Evolutionary conservation across 1,284 basidiomycete genomes (phyloP).

Genomic region (Apiotrichum akiyoshidainum): DNA sequence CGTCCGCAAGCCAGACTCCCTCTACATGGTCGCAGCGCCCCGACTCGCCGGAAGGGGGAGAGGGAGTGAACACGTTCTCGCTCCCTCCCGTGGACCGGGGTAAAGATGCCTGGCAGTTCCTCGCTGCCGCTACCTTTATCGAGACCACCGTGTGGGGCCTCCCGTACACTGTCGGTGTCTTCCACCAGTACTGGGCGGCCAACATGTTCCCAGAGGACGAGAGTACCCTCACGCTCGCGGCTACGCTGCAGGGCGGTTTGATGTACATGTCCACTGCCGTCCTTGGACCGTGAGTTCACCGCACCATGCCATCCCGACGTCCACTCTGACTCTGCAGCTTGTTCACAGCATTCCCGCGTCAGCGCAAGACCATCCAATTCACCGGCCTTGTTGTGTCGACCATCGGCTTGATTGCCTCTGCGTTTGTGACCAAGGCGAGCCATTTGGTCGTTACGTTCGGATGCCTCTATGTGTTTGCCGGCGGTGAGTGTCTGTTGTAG

Average conservation of each 20-base stretch:
- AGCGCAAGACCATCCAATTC: conserved; percentile 27
- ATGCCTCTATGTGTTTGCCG: conserved; percentile 41
- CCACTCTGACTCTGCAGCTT: conserved; percentile 25
- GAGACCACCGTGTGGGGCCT: conserved; percentile 28
- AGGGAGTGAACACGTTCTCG: not conserved
- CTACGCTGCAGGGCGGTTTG: conserved; percentile 47
- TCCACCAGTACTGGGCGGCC: conserved; percentile 47
- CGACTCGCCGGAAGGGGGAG: no score
- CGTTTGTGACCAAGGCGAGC: conserved; percentile 40
- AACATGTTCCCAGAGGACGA: conserved; percentile 34
- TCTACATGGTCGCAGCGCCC: no score
- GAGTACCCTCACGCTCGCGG: conserved; percentile 41
- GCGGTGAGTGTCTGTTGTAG: conserved; percentile 24
- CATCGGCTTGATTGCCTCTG: conserved; percentile 30
- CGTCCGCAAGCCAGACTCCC: no score
- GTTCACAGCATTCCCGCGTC: conserved; percentile 34
- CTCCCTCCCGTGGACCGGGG: conserved; percentile 46
- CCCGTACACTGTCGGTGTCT: conserved; percentile 47
- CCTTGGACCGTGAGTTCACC: conserved; percentile 12
- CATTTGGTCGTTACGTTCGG: conserved; percentile 47
- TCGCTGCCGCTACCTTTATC: conserved; percentile 39
- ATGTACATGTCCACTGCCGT: conserved; percentile 14
- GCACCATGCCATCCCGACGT: not conserved
- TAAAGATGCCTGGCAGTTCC: conserved; percentile 42
- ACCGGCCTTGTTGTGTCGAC: conserved; percentile 31